These are phyloP conservation scores for Piper longum DNA, from an alignment of 164 flowering plant species.

Conservation along the genomic window DNA sequence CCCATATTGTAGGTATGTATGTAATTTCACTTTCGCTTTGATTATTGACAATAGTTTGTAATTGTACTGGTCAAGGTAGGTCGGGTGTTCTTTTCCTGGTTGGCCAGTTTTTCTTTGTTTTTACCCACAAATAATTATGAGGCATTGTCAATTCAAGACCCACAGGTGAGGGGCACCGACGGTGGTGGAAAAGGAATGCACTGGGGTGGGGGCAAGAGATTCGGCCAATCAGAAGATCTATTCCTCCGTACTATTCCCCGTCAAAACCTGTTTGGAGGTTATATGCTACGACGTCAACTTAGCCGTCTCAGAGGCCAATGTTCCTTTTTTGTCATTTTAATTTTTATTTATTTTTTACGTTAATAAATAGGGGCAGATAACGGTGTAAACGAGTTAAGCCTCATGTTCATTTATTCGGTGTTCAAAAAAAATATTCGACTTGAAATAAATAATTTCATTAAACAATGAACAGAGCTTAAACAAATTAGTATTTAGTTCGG, in stretches of 20 bases:
- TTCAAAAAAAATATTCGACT: too few species aligned
- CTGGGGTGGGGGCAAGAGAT: neutral
- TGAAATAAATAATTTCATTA: too few species aligned
- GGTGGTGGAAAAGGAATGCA: neutral
- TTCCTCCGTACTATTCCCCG: constrained; percentile 1
- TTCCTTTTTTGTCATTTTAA: neutral
- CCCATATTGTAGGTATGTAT: neutral
- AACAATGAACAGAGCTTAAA: too few species aligned
- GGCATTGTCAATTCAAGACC: neutral
- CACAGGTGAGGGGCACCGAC: neutral
- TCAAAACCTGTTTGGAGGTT: neutral
- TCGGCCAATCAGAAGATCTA: neutral
- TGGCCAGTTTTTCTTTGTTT: neutral
- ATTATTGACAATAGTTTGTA: neutral
- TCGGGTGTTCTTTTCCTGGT: neutral
- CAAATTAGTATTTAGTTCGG: too few species aligned
- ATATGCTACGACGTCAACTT: neutral
- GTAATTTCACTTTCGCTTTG: neutral
- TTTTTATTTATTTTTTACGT: too few species aligned
- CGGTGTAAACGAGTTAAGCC: too few species aligned
- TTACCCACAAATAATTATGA: neutral
- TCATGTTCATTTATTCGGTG: too few species aligned
- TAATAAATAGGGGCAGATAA: too few species aligned
- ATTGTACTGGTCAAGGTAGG: neutral
- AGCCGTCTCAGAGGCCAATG: neutral